Percentiles rank a stretch among this genome's conserved stretches.
phyloP scores from a whole-genome alignment of 192 early-diverging fungal species.

The Backusella australiensis region DNA sequence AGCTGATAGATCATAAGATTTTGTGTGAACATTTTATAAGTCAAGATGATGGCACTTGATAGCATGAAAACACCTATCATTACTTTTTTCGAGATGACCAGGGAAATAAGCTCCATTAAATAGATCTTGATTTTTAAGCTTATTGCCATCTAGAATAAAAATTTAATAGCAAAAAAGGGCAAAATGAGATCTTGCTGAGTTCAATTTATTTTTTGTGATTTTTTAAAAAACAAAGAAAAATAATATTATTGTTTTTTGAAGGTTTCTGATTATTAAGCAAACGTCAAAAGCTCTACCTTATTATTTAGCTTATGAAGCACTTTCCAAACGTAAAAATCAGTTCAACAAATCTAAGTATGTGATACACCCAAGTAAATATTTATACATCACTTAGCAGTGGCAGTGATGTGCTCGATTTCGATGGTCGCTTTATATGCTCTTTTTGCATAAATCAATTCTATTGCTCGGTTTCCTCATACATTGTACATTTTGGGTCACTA shows the following conservation, averaged over 20 bases:
- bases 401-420: not conserved
- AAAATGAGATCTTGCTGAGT: not conserved
- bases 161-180: too few relatives aligned
- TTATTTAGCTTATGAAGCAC: not conserved
- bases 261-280: not conserved
- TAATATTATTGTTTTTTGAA: not conserved
- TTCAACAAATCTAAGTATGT: not conserved
- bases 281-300: not conserved
- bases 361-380: not conserved
- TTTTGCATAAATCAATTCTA: not conserved
- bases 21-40: not conserved
- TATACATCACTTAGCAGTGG: not conserved
- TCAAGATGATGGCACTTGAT: not conserved
- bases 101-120: not conserved
- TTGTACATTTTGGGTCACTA: not conserved
- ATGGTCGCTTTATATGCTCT: not conserved
- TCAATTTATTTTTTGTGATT: not conserved
- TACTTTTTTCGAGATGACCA: not conserved
- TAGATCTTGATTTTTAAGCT: not conserved
- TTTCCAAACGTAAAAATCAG: not conserved
- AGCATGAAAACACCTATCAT: not conserved
- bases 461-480: not conserved
- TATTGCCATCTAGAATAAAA: not conserved
- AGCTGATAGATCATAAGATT: not conserved
- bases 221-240: not conserved